These are phyloP conservation scores for Globisporangium alternatum DNA, from an alignment of 352 stramenopile genomes.

Conservation along the genomic window DNA sequence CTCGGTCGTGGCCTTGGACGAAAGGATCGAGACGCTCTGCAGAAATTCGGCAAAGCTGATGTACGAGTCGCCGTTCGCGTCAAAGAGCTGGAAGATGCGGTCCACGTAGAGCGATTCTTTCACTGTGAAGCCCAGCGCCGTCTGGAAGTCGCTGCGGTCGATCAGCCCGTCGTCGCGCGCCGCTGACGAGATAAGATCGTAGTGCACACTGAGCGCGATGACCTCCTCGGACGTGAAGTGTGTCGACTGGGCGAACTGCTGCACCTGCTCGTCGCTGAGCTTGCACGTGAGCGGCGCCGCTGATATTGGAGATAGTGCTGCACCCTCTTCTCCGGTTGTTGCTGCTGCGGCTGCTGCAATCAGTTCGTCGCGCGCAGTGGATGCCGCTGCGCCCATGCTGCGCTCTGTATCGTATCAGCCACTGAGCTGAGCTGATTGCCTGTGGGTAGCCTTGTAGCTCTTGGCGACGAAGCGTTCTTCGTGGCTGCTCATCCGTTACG, in stretches of 20 bases:
- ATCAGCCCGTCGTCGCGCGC: slow-evolving; percentile 70
- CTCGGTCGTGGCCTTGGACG: slow-evolving; percentile 55
- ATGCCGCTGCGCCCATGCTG: slow-evolving; percentile 60
- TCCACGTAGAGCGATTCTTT: slow-evolving; percentile 85
- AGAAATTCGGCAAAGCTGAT: slow-evolving; percentile 83
- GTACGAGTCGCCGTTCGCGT: slow-evolving; percentile 73
- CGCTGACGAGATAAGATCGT: slow-evolving; percentile 61
- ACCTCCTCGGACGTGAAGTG: slow-evolving; percentile 66
- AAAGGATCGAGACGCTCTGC: slow-evolving; percentile 67
- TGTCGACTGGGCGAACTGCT: slow-evolving; percentile 33
- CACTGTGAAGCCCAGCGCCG: slow-evolving; percentile 63
- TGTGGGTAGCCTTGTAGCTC: background rate
- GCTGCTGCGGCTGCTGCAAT: background rate
- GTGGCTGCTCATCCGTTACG: slow-evolving; percentile 7
- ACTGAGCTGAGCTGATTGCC: background rate
- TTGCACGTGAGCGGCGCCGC: slow-evolving; percentile 38
- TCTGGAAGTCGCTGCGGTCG: slow-evolving; percentile 80
- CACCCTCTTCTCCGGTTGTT: background rate
- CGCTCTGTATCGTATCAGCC: background rate
- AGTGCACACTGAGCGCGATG: slow-evolving; percentile 57
- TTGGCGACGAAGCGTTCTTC: background rate
- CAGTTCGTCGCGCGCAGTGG: slow-evolving; percentile 52
- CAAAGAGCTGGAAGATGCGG: slow-evolving; percentile 79
- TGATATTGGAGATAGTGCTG: background rate
- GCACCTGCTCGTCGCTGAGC: slow-evolving; percentile 49